Conservation (phyloP, 2,329 filamentous ascomycete genomes). For the Sphaerulina vaccinii region DNA sequence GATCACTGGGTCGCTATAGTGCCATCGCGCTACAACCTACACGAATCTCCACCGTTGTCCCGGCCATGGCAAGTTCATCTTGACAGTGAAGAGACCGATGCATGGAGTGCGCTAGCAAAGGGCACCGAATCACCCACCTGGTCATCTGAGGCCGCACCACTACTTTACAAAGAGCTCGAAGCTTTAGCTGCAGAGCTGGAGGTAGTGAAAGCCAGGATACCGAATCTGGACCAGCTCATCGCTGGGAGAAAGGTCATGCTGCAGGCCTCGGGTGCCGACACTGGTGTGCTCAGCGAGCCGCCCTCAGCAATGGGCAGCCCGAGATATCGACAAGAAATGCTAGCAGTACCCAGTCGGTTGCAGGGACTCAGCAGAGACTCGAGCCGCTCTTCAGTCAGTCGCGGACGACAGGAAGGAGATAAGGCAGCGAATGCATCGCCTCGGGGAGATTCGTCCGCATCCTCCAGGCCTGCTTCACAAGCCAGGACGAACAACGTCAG, state of each 20-base stretch:
- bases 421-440: constrained; percentile 23
- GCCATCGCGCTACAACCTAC: constrained; percentile 24
- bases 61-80: constrained; percentile 34
- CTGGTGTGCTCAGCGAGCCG: constrained; percentile 25
- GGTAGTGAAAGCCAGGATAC: constrained; percentile 44
- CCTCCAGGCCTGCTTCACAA: constrained; percentile 18
- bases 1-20: constrained; percentile 80
- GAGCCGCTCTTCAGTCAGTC: constrained; percentile 25
- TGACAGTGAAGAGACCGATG: constrained; percentile 37
- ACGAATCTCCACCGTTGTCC: constrained; percentile 41
- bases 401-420: constrained; percentile 15
- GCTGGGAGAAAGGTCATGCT: constrained; percentile 52
- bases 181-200: constrained; percentile 45
- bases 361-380: constrained; percentile 25
- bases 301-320: constrained; percentile 27
- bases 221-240: constrained; percentile 50
- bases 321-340: constrained; percentile 7
- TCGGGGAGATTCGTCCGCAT: constrained; percentile 11
- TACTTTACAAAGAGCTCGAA: constrained; percentile 45
- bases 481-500: constrained; percentile 6
- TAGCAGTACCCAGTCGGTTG: constrained; percentile 16
- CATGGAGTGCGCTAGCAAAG: constrained; percentile 28
- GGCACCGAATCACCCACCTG: constrained; percentile 40
- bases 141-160: constrained; percentile 39
- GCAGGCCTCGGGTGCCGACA: constrained; percentile 46